Percentiles rank a stretch among this genome's conserved stretches.
Conservation (phyloP, 805 yeast genomes). For the Lipomyces orientalis region DNA sequence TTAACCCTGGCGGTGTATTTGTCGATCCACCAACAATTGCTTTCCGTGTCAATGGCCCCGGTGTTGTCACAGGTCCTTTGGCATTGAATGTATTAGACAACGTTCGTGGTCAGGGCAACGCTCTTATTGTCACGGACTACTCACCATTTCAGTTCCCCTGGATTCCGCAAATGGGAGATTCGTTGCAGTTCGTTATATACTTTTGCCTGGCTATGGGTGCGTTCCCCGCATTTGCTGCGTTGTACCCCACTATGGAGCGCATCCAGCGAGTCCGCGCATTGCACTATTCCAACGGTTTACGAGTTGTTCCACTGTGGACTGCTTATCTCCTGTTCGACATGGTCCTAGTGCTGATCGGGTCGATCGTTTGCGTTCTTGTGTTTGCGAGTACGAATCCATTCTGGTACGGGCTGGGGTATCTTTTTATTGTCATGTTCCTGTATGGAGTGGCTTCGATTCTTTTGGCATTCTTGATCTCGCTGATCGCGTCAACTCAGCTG, state of each 20-base stretch:
- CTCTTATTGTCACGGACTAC: slow-evolving; percentile 41
- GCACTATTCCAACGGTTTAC: slow-evolving; percentile 49
- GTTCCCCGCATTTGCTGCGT: slow-evolving; percentile 46
- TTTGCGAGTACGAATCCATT: slow-evolving; percentile 40
- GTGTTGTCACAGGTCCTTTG: slow-evolving; percentile 39
- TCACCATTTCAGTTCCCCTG: slow-evolving; percentile 47
- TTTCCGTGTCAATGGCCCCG: slow-evolving; percentile 40
- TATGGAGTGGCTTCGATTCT: slow-evolving; percentile 44
- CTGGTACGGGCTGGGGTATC: slow-evolving; percentile 44
- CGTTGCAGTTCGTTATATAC: slow-evolving; percentile 46
- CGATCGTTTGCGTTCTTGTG: slow-evolving; percentile 42
- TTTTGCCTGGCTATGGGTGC: slow-evolving; percentile 47
- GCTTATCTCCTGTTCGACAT: slow-evolving; percentile 44
- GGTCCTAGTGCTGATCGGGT: slow-evolving; percentile 37
- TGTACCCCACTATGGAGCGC: slow-evolving; percentile 48
- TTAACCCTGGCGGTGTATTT: slow-evolving; percentile 46
- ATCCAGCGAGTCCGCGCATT: slow-evolving; percentile 46
- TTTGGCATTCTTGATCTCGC: slow-evolving; percentile 43
- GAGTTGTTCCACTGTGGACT: slow-evolving; percentile 46
- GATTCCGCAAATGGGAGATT: slow-evolving; percentile 44
- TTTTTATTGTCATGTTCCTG: slow-evolving; percentile 44
- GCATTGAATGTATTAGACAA: slow-evolving; percentile 43
- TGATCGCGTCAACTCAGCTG: slow-evolving; percentile 44
- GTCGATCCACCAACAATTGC: slow-evolving; percentile 41
- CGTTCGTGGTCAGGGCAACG: slow-evolving; percentile 42